Conservation (phyloP, 2,329 filamentous ascomycete species). For the Clonostachys rhizophaga region DNA sequence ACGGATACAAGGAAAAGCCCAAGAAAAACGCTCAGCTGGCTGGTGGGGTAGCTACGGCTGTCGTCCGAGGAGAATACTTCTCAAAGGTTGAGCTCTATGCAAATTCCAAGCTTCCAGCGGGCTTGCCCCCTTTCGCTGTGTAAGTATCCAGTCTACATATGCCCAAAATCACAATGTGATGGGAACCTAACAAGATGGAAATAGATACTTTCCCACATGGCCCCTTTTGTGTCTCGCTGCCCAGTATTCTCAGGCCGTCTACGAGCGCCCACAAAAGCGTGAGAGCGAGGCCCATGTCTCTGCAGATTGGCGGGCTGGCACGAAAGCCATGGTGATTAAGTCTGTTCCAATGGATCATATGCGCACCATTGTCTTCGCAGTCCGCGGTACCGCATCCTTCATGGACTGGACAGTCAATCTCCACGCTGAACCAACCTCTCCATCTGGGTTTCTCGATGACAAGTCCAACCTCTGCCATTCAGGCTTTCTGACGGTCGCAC, state of each 20-base stretch:
- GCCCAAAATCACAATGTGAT: not conserved
- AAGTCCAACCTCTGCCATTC: slow-evolving; percentile 72
- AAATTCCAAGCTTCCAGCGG: slow-evolving; percentile 68
- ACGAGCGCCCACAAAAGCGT: slow-evolving; percentile 55
- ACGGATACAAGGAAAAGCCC: slow-evolving; percentile 8
- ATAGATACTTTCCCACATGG: slow-evolving; percentile 68
- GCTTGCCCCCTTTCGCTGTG: slow-evolving; percentile 65
- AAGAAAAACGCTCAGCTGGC: slow-evolving; percentile 1
- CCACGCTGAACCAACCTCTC: slow-evolving; percentile 61
- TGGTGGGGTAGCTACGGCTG: slow-evolving; percentile 2
- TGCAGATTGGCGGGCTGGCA: slow-evolving; percentile 68
- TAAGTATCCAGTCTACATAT: slow-evolving; percentile 28
- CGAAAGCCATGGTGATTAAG: slow-evolving; percentile 83
- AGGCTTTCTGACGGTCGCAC: slow-evolving; percentile 73
- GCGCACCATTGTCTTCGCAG: slow-evolving; percentile 77
- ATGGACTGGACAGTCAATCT: slow-evolving; percentile 87
- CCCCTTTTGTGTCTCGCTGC: slow-evolving; percentile 75
- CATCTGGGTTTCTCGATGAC: slow-evolving; percentile 72
- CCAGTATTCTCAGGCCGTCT: slow-evolving; percentile 71
- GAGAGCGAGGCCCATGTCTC: slow-evolving; percentile 67
- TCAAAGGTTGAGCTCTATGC: slow-evolving; percentile 74
- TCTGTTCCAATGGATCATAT: slow-evolving; percentile 73
- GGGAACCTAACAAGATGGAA: not conserved
- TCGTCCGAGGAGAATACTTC: slow-evolving; percentile 54
- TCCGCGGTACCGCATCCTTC: slow-evolving; percentile 75